Evolutionary conservation across 2,329 filamentous ascomycete species (phyloP).

Genomic region (Aspergillus awamori): DNA sequence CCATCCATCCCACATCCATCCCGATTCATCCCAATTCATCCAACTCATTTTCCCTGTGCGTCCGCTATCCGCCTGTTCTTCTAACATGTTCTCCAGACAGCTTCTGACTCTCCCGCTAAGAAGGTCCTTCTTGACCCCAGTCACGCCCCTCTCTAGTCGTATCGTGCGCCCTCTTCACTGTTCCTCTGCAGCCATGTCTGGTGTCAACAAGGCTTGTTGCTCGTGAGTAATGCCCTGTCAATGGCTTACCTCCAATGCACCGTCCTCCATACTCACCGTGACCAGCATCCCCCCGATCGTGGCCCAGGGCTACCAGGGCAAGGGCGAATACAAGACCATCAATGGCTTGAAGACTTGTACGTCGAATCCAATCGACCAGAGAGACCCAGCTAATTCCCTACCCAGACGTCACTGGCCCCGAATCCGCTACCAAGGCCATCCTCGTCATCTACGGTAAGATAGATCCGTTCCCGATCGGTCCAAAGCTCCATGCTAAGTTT

Average conservation of each 20-base stretch:
- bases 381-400: not conserved
- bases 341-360: constrained; percentile 65
- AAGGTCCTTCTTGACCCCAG: constrained; percentile 23
- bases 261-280: not conserved
- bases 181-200: constrained; percentile 38
- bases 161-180: constrained; percentile 23
- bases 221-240: constrained; percentile 36
- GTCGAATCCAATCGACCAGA: constrained; percentile 15
- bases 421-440: constrained; percentile 59
- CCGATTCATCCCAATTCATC: not conserved
- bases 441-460: constrained; percentile 56
- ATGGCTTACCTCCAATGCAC: not conserved
- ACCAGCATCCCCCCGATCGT: constrained; percentile 47
- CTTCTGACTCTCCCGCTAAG: constrained; percentile 28
- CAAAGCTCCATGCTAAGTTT: not conserved
- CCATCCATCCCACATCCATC: no score
- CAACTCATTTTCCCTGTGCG: not conserved
- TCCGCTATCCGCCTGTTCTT: not conserved
- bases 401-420: constrained; percentile 59
- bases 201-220: constrained; percentile 50
- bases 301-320: constrained; percentile 54
- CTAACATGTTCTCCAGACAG: constrained; percentile 24
- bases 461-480: not conserved
- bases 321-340: constrained; percentile 62
- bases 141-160: constrained; percentile 13